Evolutionary conservation across 2,329 filamentous ascomycete species (phyloP), one percentile per base, ranked within the genome.

Genomic region (Cercospora zeina): DNA sequence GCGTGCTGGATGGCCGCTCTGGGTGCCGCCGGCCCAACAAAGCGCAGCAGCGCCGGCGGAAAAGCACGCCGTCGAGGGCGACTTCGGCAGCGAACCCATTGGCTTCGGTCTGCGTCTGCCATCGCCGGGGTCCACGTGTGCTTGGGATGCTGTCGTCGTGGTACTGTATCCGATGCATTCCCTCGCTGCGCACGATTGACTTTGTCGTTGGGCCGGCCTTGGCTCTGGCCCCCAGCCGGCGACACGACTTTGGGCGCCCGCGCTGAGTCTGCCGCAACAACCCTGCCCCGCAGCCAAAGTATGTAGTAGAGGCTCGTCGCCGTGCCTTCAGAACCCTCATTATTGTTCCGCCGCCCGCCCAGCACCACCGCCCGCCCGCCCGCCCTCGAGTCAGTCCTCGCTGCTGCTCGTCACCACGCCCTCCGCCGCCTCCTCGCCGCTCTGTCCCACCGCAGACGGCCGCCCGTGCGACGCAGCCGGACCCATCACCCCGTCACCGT

Each of bases 291-390:
- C 47, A 51, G 47, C 47, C 19, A 51, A 51, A 51, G 47, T 51
- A 51, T 31, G 47, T 30, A 51, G 6, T 27, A 27, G 47, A 51
- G 47, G 47, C 47, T 51, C 47, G 47, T 51, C 47, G 47, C 47
- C 47, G 47, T 24, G 47, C 24, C 24, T n/a, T 24, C 19, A 30
- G 47, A 51, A 51, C 24, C 47, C 47, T 51, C 47, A 51, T 31
- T 10, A 31, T 27, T 27, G 24, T 6, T 27, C 24, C 24, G 24
- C 24, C 24, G 24, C 24, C 30, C 47, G 47, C 47, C 47, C 11
- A 14, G 16, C 39, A 16, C 21, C 19, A 45, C 30, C 8, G 27
- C 24, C 30, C 47, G 10, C 24, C 30, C 47, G 10, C 24, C 47
- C 19, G 19, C 10, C 47, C 39, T 45, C 47, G 47, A 51, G 47